A percentile compares a stretch with the other conserved stretches of the same genome.
Conservation (phyloP, 1,139 yeast genomes). For the Geotrichum phurueaensis region DNA sequence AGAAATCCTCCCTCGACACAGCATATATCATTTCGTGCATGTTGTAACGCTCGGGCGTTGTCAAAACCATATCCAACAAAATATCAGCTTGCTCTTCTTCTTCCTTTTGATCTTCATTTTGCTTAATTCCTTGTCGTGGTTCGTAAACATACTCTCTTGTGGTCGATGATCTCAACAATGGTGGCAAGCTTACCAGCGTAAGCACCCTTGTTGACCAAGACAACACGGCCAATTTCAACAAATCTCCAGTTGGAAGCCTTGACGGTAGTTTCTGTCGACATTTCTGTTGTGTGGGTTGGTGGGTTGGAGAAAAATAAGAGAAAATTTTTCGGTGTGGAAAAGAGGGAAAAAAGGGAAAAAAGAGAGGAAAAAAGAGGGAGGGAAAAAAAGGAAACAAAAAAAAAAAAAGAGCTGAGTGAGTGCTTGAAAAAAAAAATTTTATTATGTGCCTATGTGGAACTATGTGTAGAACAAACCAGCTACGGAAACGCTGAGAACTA, state of each 20-base stretch:
- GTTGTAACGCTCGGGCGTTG: not conserved
- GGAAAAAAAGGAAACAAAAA: slow-evolving; percentile 1
- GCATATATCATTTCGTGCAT: not conserved
- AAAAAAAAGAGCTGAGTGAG: not conserved
- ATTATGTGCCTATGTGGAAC: not conserved
- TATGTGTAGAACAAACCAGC: not conserved
- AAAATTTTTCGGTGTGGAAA: slow-evolving; percentile 4
- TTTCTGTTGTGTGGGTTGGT: slow-evolving; percentile 28
- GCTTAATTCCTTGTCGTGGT: not conserved
- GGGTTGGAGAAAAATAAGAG: not conserved
- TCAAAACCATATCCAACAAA: not conserved
- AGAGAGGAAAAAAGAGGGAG: not conserved
- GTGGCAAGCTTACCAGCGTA: slow-evolving; percentile 79
- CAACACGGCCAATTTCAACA: slow-evolving; percentile 99
- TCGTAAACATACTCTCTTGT: slow-evolving; percentile 81
- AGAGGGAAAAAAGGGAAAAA: not conserved
- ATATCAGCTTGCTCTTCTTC: not conserved
- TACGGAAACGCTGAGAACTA: not conserved
- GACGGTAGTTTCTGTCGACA: slow-evolving; percentile 72
- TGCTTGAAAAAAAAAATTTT: not conserved
- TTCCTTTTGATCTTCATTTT: not conserved
- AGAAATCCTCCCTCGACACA: too few species aligned
- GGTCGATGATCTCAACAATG: slow-evolving; percentile 97
- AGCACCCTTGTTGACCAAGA: slow-evolving; percentile 72
- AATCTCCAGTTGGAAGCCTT: slow-evolving; percentile 98